Base-by-base conservation (phyloP, 108 stramenopile genomes). In the Cyclotella cryptica region DNA sequence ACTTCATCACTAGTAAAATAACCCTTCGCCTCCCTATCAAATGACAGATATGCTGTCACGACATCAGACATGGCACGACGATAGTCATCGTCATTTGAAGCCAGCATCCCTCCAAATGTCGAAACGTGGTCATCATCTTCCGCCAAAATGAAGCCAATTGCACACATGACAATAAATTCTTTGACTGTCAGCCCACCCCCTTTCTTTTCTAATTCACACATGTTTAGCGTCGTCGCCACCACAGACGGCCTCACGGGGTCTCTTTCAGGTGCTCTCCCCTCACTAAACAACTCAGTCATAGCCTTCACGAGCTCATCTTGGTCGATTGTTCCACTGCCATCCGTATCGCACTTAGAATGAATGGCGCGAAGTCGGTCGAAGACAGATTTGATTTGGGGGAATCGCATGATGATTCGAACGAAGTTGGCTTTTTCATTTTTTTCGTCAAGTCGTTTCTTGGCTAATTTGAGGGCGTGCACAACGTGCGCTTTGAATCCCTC, bases 321-420 rank as follows among this genome's bases (percentile, higher is more conserved):
- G 41, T 67, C 75, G 24, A 73, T 63, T 40, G 28, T 43, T 10
- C 81, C 81, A 53, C 72, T 69, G 4, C 71, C 71, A 63, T 53
- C 60, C 41, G 54, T 69, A 40, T 83, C 82, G 41, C 75, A 83
- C 61, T 61, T 72, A 19, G 66, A 60, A 46, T 83, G 75, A 29
- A 72, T 66, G 27, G 75, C 66, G 24, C 75, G 75, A 17, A 83
- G 71, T 21, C 75, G 60, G 39, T 77, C 75, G 45, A 83, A 83
- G 19, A 77, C 82, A 0, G 75, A 57, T 41, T 64, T 67, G 24
- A 83, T 83, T 72, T 77, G 71, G 66, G 82, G 82, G 44, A 83
- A 83, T 29, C 82, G 82, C 82, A 83, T 83, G 12, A 83, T 77
- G 65, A 83, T 83, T 35, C 82, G 75, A 27, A 83, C 67, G 55